These are phyloP conservation scores for Cetraspora pellucida DNA, from an alignment of 192 early-diverging fungal species.

Conservation along the genomic window DNA sequence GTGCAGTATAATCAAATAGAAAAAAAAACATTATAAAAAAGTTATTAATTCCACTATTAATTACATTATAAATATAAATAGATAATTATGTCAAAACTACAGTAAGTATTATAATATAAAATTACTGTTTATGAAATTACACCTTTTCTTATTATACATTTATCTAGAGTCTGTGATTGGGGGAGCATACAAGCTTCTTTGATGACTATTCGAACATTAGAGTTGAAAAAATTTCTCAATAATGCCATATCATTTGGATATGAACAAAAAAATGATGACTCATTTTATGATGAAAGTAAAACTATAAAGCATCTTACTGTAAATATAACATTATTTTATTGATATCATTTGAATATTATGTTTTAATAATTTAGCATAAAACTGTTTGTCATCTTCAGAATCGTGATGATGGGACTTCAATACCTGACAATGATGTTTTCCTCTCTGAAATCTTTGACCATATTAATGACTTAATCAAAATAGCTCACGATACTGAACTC, in stretches of 20 bases:
- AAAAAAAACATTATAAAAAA: not conserved
- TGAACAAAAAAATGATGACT: constrained; percentile 27
- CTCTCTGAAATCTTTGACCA: constrained; percentile 22
- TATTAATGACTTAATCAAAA: constrained; percentile 3
- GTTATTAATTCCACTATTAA: not conserved
- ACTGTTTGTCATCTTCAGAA: not conserved
- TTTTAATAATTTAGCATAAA: too few species aligned
- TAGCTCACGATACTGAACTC: constrained; percentile 9
- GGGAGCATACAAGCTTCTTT: constrained; percentile 20
- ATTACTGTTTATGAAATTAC: too few species aligned
- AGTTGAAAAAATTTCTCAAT: constrained; percentile 12
- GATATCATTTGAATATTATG: not conserved
- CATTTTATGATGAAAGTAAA: not conserved
- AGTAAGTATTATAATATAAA: too few species aligned
- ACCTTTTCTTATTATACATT: not conserved
- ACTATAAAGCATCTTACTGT: not conserved
- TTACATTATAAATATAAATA: not conserved
- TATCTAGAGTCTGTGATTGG: constrained; percentile 28
- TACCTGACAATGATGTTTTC: constrained; percentile 11
- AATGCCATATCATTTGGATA: constrained; percentile 25
- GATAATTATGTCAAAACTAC: too few species aligned
- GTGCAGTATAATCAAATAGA: not conserved
- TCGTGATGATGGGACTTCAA: constrained; percentile 19
- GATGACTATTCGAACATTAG: constrained; percentile 22
- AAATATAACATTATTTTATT: not conserved